phyloP scores from a whole-genome alignment of 1,139 yeast genomes.

The Zygosaccharomyces pseudobailii region DNA sequence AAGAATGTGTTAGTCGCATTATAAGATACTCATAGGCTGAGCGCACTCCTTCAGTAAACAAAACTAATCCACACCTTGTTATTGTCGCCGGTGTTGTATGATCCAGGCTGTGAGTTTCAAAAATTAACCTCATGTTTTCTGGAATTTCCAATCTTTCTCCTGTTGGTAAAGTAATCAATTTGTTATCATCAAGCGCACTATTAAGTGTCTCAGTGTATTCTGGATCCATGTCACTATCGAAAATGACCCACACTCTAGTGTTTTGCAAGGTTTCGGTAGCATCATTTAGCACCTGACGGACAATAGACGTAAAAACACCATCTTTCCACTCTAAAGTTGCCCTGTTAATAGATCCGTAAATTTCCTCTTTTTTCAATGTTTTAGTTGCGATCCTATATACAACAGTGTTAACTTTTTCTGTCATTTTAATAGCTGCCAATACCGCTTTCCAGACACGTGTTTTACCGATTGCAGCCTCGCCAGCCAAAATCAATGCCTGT shows the following conservation, averaged over 20 bases:
- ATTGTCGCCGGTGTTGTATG: slow-evolving; percentile 88
- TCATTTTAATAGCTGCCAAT: slow-evolving; percentile 40
- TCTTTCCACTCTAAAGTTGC: slow-evolving; percentile 91
- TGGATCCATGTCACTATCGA: slow-evolving; percentile 94
- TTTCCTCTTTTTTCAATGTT: slow-evolving; percentile 56
- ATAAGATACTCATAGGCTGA: slow-evolving; percentile 28
- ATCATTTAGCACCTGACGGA: slow-evolving; percentile 58
- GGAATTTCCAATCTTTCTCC: slow-evolving; percentile 81
- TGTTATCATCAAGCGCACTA: slow-evolving; percentile 87
- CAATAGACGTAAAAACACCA: slow-evolving; percentile 69
- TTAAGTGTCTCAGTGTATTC: slow-evolving; percentile 90
- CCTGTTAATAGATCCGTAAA: slow-evolving; percentile 69
- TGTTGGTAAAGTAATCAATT: slow-evolving; percentile 73
- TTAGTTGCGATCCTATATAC: slow-evolving; percentile 65
- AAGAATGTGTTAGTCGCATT: slow-evolving; percentile 6
- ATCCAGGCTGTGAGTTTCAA: slow-evolving; percentile 67
- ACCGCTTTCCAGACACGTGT: slow-evolving; percentile 51
- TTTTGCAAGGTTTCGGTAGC: slow-evolving; percentile 54
- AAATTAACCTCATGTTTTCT: slow-evolving; percentile 55
- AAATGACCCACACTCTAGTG: slow-evolving; percentile 66
- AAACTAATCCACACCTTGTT: slow-evolving; percentile 87
- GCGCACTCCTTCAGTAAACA: slow-evolving; percentile 49
- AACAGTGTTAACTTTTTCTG: slow-evolving; percentile 39
- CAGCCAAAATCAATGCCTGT: slow-evolving; percentile 81
- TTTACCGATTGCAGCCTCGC: slow-evolving; percentile 75